phyloP scores from a whole-genome alignment of 2,329 filamentous ascomycete species.

The Dactylellina sp. region DNA sequence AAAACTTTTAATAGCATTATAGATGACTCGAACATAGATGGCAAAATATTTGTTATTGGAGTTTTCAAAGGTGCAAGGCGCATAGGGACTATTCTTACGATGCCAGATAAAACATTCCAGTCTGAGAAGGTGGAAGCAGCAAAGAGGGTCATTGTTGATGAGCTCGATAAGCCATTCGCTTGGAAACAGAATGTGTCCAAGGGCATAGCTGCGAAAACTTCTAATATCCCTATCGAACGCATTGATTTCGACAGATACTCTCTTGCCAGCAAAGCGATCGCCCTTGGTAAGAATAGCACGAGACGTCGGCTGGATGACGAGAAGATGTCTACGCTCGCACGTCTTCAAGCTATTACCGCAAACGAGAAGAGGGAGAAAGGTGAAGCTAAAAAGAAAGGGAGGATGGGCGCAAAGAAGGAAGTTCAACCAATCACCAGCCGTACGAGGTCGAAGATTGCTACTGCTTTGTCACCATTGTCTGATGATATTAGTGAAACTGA shows the following conservation, averaged over 20 bases:
- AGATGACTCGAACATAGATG: conserved; percentile 46
- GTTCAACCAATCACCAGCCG: conserved; percentile 17
- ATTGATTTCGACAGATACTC: conserved; percentile 54
- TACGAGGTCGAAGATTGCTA: conserved; percentile 30
- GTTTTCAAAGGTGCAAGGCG: conserved; percentile 36
- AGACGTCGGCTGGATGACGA: conserved; percentile 51
- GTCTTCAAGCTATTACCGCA: conserved; percentile 55
- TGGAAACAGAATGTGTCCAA: conserved; percentile 46
- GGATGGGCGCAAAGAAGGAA: background rate
- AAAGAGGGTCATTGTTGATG: conserved; percentile 41
- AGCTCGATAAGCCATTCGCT: conserved; percentile 50
- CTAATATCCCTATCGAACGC: conserved; percentile 39
- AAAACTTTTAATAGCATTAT: conserved; percentile 53
- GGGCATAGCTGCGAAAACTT: conserved; percentile 25
- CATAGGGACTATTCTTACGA: conserved; percentile 39
- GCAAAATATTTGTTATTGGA: conserved; percentile 41
- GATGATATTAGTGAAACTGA: conserved; percentile 23
- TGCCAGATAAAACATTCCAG: conserved; percentile 26
- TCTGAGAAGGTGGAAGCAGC: conserved; percentile 31
- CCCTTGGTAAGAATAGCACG: conserved; percentile 36
- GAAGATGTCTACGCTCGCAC: conserved; percentile 54
- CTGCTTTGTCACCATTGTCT: conserved; percentile 2
- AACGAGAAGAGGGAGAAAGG: conserved; percentile 42
- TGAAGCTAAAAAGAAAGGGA: conserved; percentile 21
- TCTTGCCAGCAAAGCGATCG: conserved; percentile 24